phyloP scores from a whole-genome alignment of 108 stramenopile genomes.

The Asterionellopsis glacialis region DNA sequence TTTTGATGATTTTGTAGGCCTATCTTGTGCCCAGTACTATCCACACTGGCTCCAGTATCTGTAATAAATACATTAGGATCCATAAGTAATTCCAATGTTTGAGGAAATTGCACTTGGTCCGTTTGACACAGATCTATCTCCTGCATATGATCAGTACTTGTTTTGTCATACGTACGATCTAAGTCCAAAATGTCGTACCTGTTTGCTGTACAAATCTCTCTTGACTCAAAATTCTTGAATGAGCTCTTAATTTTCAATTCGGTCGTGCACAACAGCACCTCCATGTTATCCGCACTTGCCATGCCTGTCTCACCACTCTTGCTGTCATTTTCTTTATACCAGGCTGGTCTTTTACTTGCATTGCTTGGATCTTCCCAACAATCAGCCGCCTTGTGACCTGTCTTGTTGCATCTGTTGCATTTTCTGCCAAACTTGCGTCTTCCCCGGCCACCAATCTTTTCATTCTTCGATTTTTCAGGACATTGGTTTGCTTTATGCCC shows the following conservation, averaged over 20 bases:
- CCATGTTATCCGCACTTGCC: no score
- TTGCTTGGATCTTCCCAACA: conserved; percentile 3
- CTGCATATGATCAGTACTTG: no score
- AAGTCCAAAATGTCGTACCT: no score
- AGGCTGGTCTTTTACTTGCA: no score
- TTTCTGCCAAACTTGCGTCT: not conserved
- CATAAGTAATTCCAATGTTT: not conserved
- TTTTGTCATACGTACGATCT: no score
- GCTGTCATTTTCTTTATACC: not conserved
- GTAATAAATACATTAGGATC: conserved; percentile 7
- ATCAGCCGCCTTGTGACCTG: not conserved
- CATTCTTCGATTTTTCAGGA: not conserved
- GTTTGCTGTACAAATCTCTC: no score
- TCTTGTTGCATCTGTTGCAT: conserved; percentile 4
- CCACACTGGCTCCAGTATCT: not conserved
- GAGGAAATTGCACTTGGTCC: no score
- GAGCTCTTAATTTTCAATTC: no score
- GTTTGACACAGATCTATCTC: no score
- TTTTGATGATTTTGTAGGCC: not conserved
- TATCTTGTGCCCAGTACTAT: not conserved
- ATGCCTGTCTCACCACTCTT: no score
- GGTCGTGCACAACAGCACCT: no score
- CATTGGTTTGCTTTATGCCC: conserved; percentile 6
- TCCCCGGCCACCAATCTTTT: not conserved
- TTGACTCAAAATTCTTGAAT: no score